Evolutionary conservation across 2,329 filamentous ascomycete species (phyloP).

Genomic region (Aspergillus niger): DNA sequence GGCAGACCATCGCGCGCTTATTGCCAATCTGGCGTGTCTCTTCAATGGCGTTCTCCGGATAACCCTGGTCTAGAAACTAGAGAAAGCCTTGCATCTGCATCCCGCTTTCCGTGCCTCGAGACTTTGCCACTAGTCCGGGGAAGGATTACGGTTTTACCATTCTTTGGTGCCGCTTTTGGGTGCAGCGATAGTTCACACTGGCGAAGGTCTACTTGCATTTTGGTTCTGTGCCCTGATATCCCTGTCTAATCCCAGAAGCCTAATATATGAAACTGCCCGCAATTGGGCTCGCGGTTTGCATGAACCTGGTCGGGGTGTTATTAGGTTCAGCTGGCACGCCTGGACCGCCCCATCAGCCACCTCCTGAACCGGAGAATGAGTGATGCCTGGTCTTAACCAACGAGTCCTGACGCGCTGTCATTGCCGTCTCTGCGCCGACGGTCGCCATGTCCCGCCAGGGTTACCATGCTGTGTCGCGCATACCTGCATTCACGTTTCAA

Average conservation of each 20-base stretch:
- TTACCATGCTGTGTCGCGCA: not conserved
- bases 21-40: constrained; percentile 30
- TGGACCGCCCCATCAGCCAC: constrained; percentile 21
- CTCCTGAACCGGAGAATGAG: constrained; percentile 22
- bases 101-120: constrained; percentile 7
- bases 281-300: constrained; percentile 4
- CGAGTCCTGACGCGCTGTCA: not conserved
- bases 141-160: not conserved
- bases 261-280: constrained; percentile 7
- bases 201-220: constrained; percentile 10
- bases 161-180: constrained; percentile 12
- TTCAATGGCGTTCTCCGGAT: constrained; percentile 15
- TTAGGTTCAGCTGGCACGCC: constrained; percentile 11
- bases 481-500: not conserved
- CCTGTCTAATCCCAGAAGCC: constrained; percentile 1
- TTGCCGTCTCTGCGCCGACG: not conserved
- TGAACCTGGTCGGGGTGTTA: constrained; percentile 8
- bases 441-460: not conserved
- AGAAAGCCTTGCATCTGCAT: constrained; percentile 4
- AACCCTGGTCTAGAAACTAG: constrained; percentile 18
- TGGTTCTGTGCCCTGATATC: constrained; percentile 6
- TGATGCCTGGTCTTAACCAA: constrained; percentile 8
- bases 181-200: constrained; percentile 11
- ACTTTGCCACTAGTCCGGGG: constrained; percentile 10
- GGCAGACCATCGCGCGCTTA: constrained; percentile 27